Percentiles rank a stretch among this genome's conserved stretches.
Conservation (phyloP, 306 rosid species). For the Quercus alba region DNA sequence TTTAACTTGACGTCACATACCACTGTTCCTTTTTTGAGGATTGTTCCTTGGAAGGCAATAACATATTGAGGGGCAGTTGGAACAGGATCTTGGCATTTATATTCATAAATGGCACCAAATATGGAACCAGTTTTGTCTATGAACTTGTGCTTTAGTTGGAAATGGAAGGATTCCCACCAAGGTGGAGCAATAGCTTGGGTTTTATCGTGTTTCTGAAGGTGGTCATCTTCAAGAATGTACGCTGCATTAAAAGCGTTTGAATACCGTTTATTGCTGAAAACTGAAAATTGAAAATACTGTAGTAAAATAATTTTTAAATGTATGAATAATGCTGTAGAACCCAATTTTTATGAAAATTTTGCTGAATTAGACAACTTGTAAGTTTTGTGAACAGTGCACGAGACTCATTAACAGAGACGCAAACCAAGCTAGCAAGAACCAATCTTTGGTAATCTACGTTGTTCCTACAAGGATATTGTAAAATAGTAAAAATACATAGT, state of each 20-base stretch:
- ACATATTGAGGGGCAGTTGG: constrained; percentile 17
- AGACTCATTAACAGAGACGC: too few relatives aligned
- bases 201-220: constrained; percentile 5
- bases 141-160: not conserved
- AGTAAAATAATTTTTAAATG: too few relatives aligned
- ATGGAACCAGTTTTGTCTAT: constrained; percentile 1
- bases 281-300: too few relatives aligned
- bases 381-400: too few relatives aligned
- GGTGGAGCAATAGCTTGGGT: constrained; percentile 9
- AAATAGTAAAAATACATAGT: too few relatives aligned
- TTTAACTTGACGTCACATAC: not conserved
- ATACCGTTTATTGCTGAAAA: too few relatives aligned
- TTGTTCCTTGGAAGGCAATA: constrained; percentile 27
- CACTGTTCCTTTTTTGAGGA: not conserved
- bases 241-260: not conserved
- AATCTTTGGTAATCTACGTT: constrained; percentile 6
- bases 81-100: not conserved
- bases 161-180: constrained; percentile 31
- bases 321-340: too few relatives aligned
- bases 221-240: constrained; percentile 4
- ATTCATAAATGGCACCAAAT: constrained; percentile 15
- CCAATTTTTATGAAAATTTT: too few relatives aligned
- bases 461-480: constrained; percentile 4
- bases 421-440: constrained; percentile 19
- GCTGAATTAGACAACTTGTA: too few relatives aligned